phyloP scores from a whole-genome alignment of 805 yeast species.

The Ogataea ganodermae region DNA sequence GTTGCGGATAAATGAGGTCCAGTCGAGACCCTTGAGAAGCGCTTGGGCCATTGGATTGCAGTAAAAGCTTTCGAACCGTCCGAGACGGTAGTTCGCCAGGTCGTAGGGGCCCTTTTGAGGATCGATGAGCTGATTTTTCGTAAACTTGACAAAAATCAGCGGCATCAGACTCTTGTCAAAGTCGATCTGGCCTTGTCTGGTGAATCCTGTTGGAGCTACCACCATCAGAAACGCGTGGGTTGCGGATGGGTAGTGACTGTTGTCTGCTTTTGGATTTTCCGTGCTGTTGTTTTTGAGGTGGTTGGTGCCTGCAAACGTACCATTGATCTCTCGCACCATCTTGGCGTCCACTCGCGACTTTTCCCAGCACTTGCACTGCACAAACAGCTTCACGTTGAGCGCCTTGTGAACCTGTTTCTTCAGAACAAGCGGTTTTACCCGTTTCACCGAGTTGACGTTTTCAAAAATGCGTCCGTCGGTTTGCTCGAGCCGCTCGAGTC shows the following conservation, averaged over 20 bases:
- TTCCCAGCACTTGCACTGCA: slow-evolving; percentile 57
- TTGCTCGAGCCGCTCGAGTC: slow-evolving; percentile 4
- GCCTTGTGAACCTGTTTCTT: slow-evolving; percentile 21
- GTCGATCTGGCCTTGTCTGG: slow-evolving; percentile 47
- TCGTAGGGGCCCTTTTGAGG: slow-evolving; percentile 33
- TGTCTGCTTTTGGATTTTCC: neutral
- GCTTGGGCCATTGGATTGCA: slow-evolving; percentile 41
- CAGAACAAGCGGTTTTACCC: slow-evolving; percentile 28
- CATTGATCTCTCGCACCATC: slow-evolving; percentile 53
- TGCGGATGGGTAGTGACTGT: neutral
- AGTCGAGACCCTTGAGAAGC: slow-evolving; percentile 39
- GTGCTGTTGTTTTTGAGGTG: slow-evolving; percentile 11
- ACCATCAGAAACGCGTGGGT: slow-evolving; percentile 40
- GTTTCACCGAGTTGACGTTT: slow-evolving; percentile 27
- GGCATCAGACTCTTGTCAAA: slow-evolving; percentile 50
- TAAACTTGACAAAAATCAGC: slow-evolving; percentile 43
- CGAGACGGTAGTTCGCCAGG: slow-evolving; percentile 41
- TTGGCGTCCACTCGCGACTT: slow-evolving; percentile 45
- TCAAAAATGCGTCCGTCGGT: slow-evolving; percentile 14
- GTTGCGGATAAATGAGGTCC: slow-evolving; percentile 27
- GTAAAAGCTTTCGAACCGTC: slow-evolving; percentile 38
- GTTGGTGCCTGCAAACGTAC: slow-evolving; percentile 42
- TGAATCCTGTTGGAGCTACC: slow-evolving; percentile 48
- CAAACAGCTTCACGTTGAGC: slow-evolving; percentile 43
- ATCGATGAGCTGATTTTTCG: slow-evolving; percentile 33